Base-by-base conservation (phyloP, 371 early-diverging fungal genomes). In the Amoeboaphelidium protococcarum region DNA sequence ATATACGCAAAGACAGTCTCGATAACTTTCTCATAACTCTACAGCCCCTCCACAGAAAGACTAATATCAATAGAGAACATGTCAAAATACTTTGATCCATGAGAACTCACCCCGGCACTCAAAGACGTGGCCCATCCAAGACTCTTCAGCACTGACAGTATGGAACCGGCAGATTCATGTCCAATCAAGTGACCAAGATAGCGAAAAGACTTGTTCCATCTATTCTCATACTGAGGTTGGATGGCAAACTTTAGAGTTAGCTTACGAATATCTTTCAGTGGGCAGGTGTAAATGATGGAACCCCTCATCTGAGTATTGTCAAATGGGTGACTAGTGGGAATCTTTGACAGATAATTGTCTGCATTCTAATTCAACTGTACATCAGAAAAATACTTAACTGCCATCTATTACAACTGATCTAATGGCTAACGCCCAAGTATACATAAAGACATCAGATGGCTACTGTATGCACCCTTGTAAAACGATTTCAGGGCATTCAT, bases 391-490 rank as follows among this genome's bases (percentile, higher is more conserved):
- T 69, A 74, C n/a, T 68, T 66, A n/a, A 80, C 78, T 1, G 71
- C 78, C 86, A 81, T 81, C 23, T 72, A 66, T n/a, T 71, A 63
- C 54, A 94, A 62, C 56, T 72, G 66, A 55, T 84, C 82, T 46
- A 94, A 60, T 12, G 88, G 68, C 54, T 91, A 85, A 49, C 42
- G 12, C 10, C 95, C 95, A 21, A 82, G 59, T 21, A 94, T 69
- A 41, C 78, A 82, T n/a, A 89, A 66, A 54, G 78, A 79, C 92
- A 91, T 94, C 26, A 85, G 76, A 55, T 91, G 86, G n/a, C 91
- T 78, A 24, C 85, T 84, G 57, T 94, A 94, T 59, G 82, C 83
- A 43, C 64, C 60, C 16, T 72, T 69, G 55, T 94, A 80, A 54
- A 90, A 90, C 45, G 95, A 86, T 44, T 81, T 74, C 49, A 80